Base-by-base conservation (phyloP, 2,329 filamentous ascomycete species). In the Calonectria honghensis region DNA sequence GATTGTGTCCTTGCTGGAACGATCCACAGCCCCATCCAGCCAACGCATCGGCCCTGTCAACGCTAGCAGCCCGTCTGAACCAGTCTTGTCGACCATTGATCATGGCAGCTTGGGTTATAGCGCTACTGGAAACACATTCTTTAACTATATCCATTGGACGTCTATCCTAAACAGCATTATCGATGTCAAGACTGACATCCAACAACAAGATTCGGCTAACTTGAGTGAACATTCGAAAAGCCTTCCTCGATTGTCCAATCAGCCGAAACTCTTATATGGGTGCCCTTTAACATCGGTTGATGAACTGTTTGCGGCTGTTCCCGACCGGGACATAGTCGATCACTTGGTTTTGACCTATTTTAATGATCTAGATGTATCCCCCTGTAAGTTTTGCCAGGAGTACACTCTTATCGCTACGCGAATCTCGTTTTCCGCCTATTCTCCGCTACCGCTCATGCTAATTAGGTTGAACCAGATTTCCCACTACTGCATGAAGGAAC, bases 291-390 rank as follows among this genome's bases (percentile, higher is more conserved):
- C 57, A 18, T 41, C 57, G 16, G 35, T n/a, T 9, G 57, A 61
- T 13, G 35, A 37, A 4, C 57, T 61, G 9, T 61, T 61, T 27
- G 57, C n/a, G 18, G 57, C 57, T 41, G 27, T 61, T 41, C 57
- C 57, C 24, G 57, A 61, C n/a, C 35, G 57, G 4, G 35, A 61
- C 37, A 61, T 14, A 14, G 57, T 61, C n/a, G 57, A 61, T 41
- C 57, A 61, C 35, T n/a, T 61, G 14, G 57, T 61, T 3, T 41
- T 61, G 35, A 61, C 57, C 13, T 61, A 61, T 18, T 61, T 61
- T 41, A 61, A 61, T 10, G 57, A 61, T 29, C 35, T 61, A 20
- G 57, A 61, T 61, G 24, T 61, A 39, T 61, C 57, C 24, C 57
- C 57, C n/a, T 61, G 57, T 61, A 41, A 41, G 57, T 29, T 10